These are phyloP conservation scores for Calendula officinalis DNA, from an alignment of 129 eudicot genomes.

Conservation along the genomic window DNA sequence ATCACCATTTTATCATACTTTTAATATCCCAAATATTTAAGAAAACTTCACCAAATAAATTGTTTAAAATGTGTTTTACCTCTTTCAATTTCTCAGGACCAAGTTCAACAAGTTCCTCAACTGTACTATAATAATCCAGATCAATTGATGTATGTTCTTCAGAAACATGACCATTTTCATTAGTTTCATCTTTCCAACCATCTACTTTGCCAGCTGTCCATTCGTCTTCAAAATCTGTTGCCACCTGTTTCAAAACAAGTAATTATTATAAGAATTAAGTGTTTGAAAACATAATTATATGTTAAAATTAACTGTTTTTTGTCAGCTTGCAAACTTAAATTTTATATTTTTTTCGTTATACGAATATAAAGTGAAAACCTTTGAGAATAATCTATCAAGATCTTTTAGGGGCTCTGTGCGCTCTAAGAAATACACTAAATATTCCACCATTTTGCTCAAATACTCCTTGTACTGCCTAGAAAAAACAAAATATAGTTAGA, in stretches of 20 bases:
- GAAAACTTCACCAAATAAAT: not conserved
- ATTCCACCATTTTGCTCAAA: conserved; percentile 71
- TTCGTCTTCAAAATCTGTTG: conserved; percentile 79
- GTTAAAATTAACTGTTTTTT: not conserved
- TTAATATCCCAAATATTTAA: not conserved
- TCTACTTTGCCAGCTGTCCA: conserved; percentile 69
- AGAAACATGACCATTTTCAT: conserved; percentile 62
- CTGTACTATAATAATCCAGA: conserved; percentile 78
- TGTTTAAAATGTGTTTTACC: conserved; percentile 39
- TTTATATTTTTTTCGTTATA: not conserved
- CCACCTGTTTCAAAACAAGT: conserved; percentile 49
- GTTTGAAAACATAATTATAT: not conserved
- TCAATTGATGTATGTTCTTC: conserved; percentile 50
- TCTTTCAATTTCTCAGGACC: conserved; percentile 89
- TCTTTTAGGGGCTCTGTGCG: conserved; percentile 97
- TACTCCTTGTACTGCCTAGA: conserved; percentile 84
- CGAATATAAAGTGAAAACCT: conserved; percentile 40
- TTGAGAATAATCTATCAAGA: conserved; percentile 86
- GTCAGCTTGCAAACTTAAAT: not conserved
- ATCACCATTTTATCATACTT: too few species aligned
- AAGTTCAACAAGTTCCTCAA: conserved; percentile 81
- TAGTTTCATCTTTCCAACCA: conserved; percentile 69
- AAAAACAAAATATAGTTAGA: conserved; percentile 17
- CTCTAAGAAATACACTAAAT: conserved; percentile 73
- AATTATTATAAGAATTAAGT: not conserved